phyloP scores from a whole-genome alignment of 2,329 filamentous ascomycete species.

The Blastomyces emzantsi region DNA sequence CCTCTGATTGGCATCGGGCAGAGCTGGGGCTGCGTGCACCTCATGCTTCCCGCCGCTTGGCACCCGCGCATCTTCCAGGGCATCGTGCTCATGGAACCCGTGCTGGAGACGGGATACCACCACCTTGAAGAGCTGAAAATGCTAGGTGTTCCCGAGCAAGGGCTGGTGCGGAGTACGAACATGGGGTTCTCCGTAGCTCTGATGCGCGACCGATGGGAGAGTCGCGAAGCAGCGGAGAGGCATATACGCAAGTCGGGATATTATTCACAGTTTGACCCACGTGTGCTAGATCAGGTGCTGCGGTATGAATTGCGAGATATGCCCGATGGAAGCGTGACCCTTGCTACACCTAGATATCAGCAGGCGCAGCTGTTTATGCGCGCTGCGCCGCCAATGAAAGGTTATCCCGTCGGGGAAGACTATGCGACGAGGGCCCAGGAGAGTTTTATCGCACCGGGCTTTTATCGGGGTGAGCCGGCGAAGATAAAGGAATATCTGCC shows the following conservation, averaged over 20 bases:
- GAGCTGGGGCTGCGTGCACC: conserved; percentile 2
- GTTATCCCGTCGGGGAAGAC: background rate
- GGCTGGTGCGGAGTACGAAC: background rate
- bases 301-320: conserved; percentile 1
- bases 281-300: background rate
- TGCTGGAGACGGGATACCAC: conserved; percentile 1
- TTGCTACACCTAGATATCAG: background rate
- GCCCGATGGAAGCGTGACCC: conserved; percentile 1
- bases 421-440: background rate
- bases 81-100: conserved; percentile 2
- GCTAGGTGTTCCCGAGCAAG: background rate
- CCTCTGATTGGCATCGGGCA: conserved; percentile 5
- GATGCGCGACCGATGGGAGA: background rate
- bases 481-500: background rate
- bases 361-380: conserved; percentile 4
- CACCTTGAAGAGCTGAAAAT: background rate
- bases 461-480: conserved; percentile 1
- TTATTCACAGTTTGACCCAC: background rate
- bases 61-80: conserved; percentile 5
- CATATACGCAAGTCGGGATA: background rate
- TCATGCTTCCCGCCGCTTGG: conserved; percentile 1
- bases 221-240: background rate
- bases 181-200: background rate
- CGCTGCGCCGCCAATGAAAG: background rate
- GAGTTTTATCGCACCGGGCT: background rate